These are phyloP conservation scores for Malbranchea cinnamomea DNA, from an alignment of 2,329 filamentous ascomycete species.

Conservation along the genomic window DNA sequence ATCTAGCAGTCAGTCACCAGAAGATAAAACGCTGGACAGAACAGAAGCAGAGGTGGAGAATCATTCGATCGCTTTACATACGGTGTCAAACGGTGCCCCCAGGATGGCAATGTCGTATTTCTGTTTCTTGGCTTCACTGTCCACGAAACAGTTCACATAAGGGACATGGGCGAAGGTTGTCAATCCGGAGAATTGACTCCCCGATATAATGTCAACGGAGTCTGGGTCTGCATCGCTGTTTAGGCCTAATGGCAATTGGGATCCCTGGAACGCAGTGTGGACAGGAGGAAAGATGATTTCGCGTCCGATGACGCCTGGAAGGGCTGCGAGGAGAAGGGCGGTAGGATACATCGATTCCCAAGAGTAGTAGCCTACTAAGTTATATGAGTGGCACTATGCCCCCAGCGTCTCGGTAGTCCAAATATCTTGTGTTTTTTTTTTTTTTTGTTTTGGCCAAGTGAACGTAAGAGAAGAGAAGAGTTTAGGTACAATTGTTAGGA, in stretches of 20 bases:
- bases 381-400: no score
- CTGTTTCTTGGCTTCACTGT: slow-evolving; percentile 34
- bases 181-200: slow-evolving; percentile 52
- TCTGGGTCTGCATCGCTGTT: slow-evolving; percentile 11
- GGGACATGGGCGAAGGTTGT: slow-evolving; percentile 59
- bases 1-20: slow-evolving; percentile 17
- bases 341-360: no score
- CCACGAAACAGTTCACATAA: slow-evolving; percentile 53
- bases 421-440: no score
- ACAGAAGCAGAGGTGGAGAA: not conserved
- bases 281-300: slow-evolving; percentile 6
- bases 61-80: slow-evolving; percentile 4
- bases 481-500: no score
- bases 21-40: slow-evolving; percentile 12
- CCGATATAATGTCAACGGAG: slow-evolving; percentile 27
- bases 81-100: slow-evolving; percentile 60
- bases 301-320: not conserved
- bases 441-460: no score
- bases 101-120: slow-evolving; percentile 57
- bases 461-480: no score
- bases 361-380: no score
- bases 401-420: no score
- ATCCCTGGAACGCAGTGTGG: not conserved
- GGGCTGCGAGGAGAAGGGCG: slow-evolving; percentile 11
- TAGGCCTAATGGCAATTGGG: not conserved